Percentiles rank a stretch among this genome's conserved stretches.
Evolutionary conservation across 2,329 filamentous ascomycete genomes (phyloP).

Genomic region (Penicillium nordicum): DNA sequence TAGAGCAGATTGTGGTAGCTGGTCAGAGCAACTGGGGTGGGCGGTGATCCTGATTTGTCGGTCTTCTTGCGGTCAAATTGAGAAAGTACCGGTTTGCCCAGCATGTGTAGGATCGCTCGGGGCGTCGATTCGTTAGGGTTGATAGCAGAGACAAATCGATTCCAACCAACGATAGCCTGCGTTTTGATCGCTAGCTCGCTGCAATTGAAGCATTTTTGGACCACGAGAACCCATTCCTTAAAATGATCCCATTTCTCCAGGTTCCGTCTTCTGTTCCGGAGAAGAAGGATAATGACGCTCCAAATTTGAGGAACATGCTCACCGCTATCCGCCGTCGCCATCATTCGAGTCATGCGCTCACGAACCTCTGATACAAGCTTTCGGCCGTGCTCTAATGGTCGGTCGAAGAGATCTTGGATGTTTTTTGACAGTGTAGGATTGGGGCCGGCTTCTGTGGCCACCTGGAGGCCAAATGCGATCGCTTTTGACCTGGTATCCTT

Average conservation of each 20-base stretch:
- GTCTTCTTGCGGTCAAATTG: slow-evolving; percentile 65
- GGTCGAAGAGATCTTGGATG: slow-evolving; percentile 54
- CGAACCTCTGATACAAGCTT: slow-evolving; percentile 69
- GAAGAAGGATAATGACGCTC: slow-evolving; percentile 75
- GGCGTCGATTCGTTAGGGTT: slow-evolving; percentile 59
- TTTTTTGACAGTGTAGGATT: slow-evolving; percentile 66
- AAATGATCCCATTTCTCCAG: slow-evolving; percentile 68
- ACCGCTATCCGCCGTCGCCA: slow-evolving; percentile 57
- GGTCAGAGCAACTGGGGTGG: slow-evolving; percentile 60
- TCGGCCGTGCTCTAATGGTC: slow-evolving; percentile 50
- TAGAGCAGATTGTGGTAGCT: slow-evolving; percentile 80
- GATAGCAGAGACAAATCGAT: slow-evolving; percentile 72
- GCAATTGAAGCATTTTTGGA: slow-evolving; percentile 81
- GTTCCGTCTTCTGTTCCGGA: slow-evolving; percentile 60
- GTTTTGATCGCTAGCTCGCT: slow-evolving; percentile 66
- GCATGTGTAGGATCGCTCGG: slow-evolving; percentile 56
- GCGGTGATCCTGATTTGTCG: slow-evolving; percentile 47
- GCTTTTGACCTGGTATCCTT: slow-evolving; percentile 74
- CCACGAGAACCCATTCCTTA: slow-evolving; percentile 69
- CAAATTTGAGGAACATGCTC: slow-evolving; percentile 79
- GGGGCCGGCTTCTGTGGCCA: slow-evolving; percentile 65
- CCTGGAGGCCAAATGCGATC: slow-evolving; percentile 69
- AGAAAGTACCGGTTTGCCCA: slow-evolving; percentile 65
- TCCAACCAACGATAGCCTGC: slow-evolving; percentile 82
- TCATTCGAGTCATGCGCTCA: slow-evolving; percentile 64